These are phyloP conservation scores for Leishmania amazonensis DNA, from an alignment of 208 protist species.

Conservation along the genomic window DNA sequence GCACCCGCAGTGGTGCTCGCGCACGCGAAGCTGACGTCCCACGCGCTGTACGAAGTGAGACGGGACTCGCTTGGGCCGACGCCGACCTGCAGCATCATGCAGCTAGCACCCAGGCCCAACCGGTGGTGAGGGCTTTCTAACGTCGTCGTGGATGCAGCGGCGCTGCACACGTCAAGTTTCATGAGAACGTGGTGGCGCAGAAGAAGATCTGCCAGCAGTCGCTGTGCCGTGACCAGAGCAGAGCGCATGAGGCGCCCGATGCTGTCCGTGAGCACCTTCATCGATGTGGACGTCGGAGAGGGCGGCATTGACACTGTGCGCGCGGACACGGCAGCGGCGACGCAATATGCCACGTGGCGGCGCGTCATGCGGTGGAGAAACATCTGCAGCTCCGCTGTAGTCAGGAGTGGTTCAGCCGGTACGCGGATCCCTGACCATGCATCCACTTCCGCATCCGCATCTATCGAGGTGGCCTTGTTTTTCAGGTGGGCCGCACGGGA, in stretches of 20 bases:
- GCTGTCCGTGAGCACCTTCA: not conserved
- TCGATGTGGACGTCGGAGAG: not conserved
- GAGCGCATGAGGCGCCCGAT: constrained; percentile 14
- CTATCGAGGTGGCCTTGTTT: not conserved
- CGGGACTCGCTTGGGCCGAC: constrained; percentile 38
- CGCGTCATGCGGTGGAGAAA: constrained; percentile 48
- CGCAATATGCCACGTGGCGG: constrained; percentile 47
- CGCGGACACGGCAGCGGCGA: constrained; percentile 29
- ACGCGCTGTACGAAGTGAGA: constrained; percentile 24
- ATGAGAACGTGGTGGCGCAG: constrained; percentile 23
- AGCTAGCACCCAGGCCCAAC: not conserved
- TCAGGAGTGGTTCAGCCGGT: constrained; percentile 36
- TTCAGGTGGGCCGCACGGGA: not conserved
- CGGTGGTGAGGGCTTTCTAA: not conserved
- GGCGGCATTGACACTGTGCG: constrained; percentile 14
- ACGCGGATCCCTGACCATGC: constrained; percentile 20
- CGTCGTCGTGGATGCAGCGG: not conserved
- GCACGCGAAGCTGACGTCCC: constrained; percentile 41
- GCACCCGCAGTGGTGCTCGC: not conserved
- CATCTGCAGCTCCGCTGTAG: constrained; percentile 42
- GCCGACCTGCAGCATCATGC: constrained; percentile 37
- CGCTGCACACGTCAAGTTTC: not conserved
- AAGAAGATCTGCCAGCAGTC: constrained; percentile 16
- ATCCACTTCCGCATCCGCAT: not conserved
- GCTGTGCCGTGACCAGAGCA: constrained; percentile 16